A percentile compares a stretch with the other conserved stretches of the same genome.
Evolutionary conservation across 345 rosid genomes (phyloP).

Genomic region (Aethionema arabicum): DNA sequence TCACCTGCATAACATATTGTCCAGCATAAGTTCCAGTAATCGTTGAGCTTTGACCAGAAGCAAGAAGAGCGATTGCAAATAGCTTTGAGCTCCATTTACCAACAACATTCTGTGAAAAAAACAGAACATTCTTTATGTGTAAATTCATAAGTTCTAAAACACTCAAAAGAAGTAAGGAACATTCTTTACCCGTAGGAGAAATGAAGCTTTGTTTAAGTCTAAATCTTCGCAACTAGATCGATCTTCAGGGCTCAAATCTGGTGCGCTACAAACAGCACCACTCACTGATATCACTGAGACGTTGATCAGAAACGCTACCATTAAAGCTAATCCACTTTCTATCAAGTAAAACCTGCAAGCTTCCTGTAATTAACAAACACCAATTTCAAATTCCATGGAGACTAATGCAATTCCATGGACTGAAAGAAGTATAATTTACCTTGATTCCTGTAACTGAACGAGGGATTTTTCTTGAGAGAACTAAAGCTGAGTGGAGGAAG

Average conservation of each 20-base stretch:
- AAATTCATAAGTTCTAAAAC: background rate
- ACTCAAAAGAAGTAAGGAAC: background rate
- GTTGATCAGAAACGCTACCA: constrained; percentile 84
- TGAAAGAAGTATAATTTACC: constrained; percentile 29
- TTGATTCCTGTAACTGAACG: constrained; percentile 77
- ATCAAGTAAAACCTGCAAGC: constrained; percentile 86
- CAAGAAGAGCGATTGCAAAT: constrained; percentile 85
- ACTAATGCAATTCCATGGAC: too few species aligned
- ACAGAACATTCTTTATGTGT: constrained; percentile 9
- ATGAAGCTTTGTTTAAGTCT: constrained; percentile 90
- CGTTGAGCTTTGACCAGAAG: constrained; percentile 97
- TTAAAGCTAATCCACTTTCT: constrained; percentile 84
- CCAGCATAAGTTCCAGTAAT: constrained; percentile 99
- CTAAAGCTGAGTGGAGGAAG: constrained; percentile 94
- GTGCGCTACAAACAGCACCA: constrained; percentile 80
- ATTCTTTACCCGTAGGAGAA: constrained; percentile 63
- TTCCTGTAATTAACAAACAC: constrained; percentile 48
- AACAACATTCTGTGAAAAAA: constrained; percentile 70
- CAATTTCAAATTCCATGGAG: too few species aligned
- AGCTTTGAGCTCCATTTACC: constrained; percentile 97
- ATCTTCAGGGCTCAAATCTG: constrained; percentile 59
- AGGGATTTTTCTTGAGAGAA: constrained; percentile 89
- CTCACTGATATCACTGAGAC: constrained; percentile 85
- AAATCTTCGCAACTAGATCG: constrained; percentile 64
- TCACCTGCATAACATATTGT: constrained; percentile 97